Base-by-base conservation (phyloP, 1,139 yeast genomes). In the Taphrina betulina region DNA sequence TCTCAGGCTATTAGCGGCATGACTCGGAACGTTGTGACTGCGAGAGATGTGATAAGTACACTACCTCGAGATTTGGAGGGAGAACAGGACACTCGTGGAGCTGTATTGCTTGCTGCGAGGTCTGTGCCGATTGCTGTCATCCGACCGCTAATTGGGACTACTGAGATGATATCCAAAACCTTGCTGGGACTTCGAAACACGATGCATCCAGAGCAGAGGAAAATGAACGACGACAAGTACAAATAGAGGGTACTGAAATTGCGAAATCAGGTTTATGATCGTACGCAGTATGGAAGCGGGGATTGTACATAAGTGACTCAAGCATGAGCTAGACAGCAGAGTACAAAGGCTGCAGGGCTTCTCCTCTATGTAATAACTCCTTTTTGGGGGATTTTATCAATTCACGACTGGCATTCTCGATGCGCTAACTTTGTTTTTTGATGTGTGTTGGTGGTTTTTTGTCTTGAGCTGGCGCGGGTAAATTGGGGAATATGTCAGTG, bases 71-170 rank as follows among this genome's bases (percentile, higher is more conserved):
- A 82, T 42, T 77, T 85, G 10, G 76, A 79, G 34, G 82, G 78
- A 8, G 77, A 81, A 40, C 84, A 80, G 0, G 80, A 79, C 57
- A 79, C 87, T 1, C 84, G 79, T 60, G 85, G 81, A 3, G 86
- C 89, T 0, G 77, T 85, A 1, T 72, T 74, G 20, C 81, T 86
- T 0, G 75, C 88, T n/a, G 81, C 85, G 26, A 79, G 78, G 62
- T 87, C 85, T 0, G 81, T 95, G 0, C 96, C 96, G 0, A 79
- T 87, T 20, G 82, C 89, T 5, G 69, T 90, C 16, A 77, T 90
- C 1, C 71, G 96, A 46, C 96, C 97, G 1, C 77, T 88, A 65
- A 89, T 90, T 62, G 97, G 96, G 1, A 89, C 95, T 0, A 86
- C 96, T 0, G 96, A 89, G 67, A 95, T 95, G 0, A 75, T 90